These are phyloP conservation scores for Trichoderma breve DNA, from an alignment of 2,329 filamentous ascomycete species.

Conservation along the genomic window DNA sequence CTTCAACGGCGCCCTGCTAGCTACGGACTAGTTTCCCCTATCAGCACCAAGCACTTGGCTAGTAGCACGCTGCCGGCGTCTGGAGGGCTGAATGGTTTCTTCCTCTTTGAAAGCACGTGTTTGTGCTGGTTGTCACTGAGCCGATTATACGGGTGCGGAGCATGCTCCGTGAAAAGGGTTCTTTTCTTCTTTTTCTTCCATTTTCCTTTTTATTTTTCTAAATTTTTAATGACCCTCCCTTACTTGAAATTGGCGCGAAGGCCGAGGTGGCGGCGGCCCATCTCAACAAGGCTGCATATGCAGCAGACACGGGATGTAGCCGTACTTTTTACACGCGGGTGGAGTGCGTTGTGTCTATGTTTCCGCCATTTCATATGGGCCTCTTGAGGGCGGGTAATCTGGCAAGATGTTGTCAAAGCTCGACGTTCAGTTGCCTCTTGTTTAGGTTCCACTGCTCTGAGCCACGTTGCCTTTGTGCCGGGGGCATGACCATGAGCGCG, in stretches of 20 bases:
- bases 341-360: neutral
- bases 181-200: neutral
- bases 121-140: neutral
- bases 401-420: neutral
- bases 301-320: neutral
- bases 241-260: neutral
- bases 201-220: neutral
- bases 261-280: neutral
- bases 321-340: neutral
- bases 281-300: constrained; percentile 16
- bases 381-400: neutral
- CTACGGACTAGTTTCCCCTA: constrained; percentile 1
- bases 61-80: neutral
- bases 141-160: neutral
- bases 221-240: neutral
- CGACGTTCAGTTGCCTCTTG: neutral
- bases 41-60: neutral
- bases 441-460: neutral
- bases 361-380: neutral
- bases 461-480: neutral
- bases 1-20: constrained; percentile 8
- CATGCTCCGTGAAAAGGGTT: neutral
- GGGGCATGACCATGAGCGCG: neutral
- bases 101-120: neutral
- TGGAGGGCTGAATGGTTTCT: neutral